These are phyloP conservation scores for Pyrenochaeta sp. DNA, from an alignment of 2,329 filamentous ascomycete genomes.

Conservation along the genomic window DNA sequence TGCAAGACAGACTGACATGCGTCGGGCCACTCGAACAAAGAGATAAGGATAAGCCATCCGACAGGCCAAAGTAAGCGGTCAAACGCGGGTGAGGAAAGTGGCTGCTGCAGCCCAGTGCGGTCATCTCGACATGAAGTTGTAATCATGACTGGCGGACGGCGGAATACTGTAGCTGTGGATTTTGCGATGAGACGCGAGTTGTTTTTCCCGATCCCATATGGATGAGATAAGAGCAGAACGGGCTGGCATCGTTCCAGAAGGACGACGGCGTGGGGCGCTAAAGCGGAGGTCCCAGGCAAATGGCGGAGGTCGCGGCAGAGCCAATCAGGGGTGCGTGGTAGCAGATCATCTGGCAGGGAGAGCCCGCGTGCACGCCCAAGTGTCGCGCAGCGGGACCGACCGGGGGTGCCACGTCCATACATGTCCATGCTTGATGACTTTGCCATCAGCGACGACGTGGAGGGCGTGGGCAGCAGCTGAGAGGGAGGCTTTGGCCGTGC, in stretches of 20 bases:
- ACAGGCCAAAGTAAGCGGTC: conserved; percentile 29
- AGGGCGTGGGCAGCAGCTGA: conserved; percentile 3
- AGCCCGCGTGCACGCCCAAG: neutral
- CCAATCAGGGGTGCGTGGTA: conserved; percentile 23
- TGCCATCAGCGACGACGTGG: conserved; percentile 4
- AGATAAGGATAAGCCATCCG: conserved; percentile 40
- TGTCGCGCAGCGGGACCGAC: conserved; percentile 18
- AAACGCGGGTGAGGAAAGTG: neutral
- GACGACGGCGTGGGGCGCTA: conserved; percentile 16
- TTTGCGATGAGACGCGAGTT: neutral
- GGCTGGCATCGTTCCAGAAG: conserved; percentile 17
- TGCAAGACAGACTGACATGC: conserved; percentile 35
- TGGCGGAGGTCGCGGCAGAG: conserved; percentile 16
- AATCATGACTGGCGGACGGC: neutral
- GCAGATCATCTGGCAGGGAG: conserved; percentile 12
- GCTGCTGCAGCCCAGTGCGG: conserved; percentile 9
- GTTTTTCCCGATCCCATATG: neutral
- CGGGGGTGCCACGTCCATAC: conserved; percentile 3
- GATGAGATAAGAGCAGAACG: neutral
- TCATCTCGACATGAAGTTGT: conserved; percentile 9
- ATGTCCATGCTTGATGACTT: neutral
- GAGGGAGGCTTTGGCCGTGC: conserved; percentile 3
- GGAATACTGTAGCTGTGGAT: neutral
- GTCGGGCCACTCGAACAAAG: conserved; percentile 10
- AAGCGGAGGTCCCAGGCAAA: conserved; percentile 4